These are phyloP conservation scores for Xylariaceae sp. DNA, from an alignment of 2,329 filamentous ascomycete species.

Conservation along the genomic window DNA sequence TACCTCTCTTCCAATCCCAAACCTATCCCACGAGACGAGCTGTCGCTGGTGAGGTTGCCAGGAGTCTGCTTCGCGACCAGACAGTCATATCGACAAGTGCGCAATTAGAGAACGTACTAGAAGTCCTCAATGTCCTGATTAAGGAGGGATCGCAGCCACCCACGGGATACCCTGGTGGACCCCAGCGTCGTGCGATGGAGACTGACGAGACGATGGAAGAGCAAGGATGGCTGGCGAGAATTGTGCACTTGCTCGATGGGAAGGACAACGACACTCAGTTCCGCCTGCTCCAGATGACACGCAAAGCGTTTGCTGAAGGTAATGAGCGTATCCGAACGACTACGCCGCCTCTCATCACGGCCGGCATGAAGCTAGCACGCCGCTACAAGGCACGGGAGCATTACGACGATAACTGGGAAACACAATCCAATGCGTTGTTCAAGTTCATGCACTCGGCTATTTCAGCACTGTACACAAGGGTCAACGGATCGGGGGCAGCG, in stretches of 20 bases:
- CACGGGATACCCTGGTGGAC: constrained; percentile 77
- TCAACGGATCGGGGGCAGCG: constrained; percentile 71
- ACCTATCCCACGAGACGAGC: constrained; percentile 88
- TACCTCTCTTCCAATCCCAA: constrained; percentile 85
- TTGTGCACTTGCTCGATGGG: constrained; percentile 81
- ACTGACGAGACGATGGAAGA: constrained; percentile 98
- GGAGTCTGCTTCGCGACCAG: constrained; percentile 76
- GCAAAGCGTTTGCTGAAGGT: constrained; percentile 83
- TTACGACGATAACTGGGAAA: constrained; percentile 62
- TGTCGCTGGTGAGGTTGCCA: constrained; percentile 83
- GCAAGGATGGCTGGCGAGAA: constrained; percentile 91
- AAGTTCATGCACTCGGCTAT: constrained; percentile 92
- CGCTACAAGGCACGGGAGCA: constrained; percentile 89
- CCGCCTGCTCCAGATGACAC: constrained; percentile 81
- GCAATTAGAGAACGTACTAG: constrained; percentile 83
- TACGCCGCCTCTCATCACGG: constrained; percentile 85
- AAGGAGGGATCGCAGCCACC: constrained; percentile 84
- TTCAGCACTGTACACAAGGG: constrained; percentile 81
- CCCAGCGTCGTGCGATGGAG: constrained; percentile 71
- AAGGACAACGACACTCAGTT: constrained; percentile 91
- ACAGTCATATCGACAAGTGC: constrained; percentile 73
- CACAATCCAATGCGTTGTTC: constrained; percentile 72
- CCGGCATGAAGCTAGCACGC: constrained; percentile 82
- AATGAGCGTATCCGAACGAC: constrained; percentile 96
- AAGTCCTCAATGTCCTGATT: constrained; percentile 85